Percentiles rank a stretch among this genome's conserved stretches.
phyloP scores from a whole-genome alignment of 768 basidiomycete genomes.

The Tricholoma flavovirens region DNA sequence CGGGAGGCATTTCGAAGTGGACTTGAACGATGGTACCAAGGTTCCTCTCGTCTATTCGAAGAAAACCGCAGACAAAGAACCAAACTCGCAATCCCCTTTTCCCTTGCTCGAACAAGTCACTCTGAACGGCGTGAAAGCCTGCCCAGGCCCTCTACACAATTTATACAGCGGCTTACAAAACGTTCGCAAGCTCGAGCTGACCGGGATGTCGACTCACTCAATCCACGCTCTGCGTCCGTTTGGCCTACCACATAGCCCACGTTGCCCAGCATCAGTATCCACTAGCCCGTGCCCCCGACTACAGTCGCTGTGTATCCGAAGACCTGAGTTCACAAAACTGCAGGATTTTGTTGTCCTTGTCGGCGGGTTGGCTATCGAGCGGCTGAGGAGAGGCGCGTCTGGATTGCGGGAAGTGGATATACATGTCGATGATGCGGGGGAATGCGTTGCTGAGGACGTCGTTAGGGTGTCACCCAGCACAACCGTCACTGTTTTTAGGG shows the following conservation, averaged over 20 bases:
- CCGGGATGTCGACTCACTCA: slow-evolving; percentile 28
- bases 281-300: slow-evolving; percentile 29
- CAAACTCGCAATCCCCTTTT: slow-evolving; percentile 15
- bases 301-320: slow-evolving; percentile 24
- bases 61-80: slow-evolving; percentile 6
- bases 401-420: slow-evolving; percentile 25
- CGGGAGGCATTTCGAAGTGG: slow-evolving; percentile 1
- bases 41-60: neutral
- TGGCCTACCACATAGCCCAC: neutral
- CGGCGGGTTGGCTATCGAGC: slow-evolving; percentile 18
- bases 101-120: slow-evolving; percentile 29
- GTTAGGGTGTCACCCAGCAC: slow-evolving; percentile 9
- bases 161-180: slow-evolving; percentile 27
- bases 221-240: slow-evolving; percentile 27
- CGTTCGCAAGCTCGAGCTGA: slow-evolving; percentile 28
- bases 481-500: slow-evolving; percentile 20
- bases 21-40: neutral
- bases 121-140: slow-evolving; percentile 32
- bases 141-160: slow-evolving; percentile 23
- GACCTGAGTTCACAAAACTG: slow-evolving; percentile 17
- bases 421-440: slow-evolving; percentile 21
- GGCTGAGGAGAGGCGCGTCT: slow-evolving; percentile 19
- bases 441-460: slow-evolving; percentile 7
- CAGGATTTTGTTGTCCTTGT: slow-evolving; percentile 24
- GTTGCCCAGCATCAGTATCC: neutral